phyloP scores from a whole-genome alignment of 805 yeast species.

The Candida anglica region DNA sequence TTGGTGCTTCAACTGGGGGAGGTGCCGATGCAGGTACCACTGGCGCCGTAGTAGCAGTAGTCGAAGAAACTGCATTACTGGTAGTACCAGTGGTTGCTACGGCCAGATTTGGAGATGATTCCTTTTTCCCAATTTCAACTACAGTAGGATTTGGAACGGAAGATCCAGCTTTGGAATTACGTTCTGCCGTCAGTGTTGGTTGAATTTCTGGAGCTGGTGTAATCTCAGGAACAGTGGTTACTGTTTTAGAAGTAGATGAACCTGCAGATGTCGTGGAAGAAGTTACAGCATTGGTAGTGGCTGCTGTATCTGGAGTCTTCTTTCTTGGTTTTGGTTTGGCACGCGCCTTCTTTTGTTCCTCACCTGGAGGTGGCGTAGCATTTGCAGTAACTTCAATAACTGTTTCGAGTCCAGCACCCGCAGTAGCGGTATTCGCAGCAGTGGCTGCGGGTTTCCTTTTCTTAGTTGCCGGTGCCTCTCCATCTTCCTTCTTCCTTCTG shows the following conservation, averaged over 20 bases:
- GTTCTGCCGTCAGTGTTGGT: slow-evolving; percentile 14
- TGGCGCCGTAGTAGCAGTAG: background rate
- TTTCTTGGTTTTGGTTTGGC: no score
- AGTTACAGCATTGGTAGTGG: slow-evolving; percentile 8
- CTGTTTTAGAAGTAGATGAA: no score
- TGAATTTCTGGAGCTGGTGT: no score
- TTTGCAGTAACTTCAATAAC: background rate
- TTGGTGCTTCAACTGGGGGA: slow-evolving; percentile 33
- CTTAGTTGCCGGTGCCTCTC: slow-evolving; percentile 1
- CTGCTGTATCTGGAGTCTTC: slow-evolving; percentile 11
- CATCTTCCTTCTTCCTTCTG: slow-evolving; percentile 16
- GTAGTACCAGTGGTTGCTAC: background rate
- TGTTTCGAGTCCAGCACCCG: background rate
- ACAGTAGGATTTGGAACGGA: slow-evolving; percentile 16
- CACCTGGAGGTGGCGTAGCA: slow-evolving; percentile 1
- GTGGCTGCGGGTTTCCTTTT: slow-evolving; percentile 1
- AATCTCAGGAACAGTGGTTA: no score
- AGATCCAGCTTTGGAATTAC: slow-evolving; percentile 11
- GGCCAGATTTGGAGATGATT: background rate
- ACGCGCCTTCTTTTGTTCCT: slow-evolving; percentile 8
- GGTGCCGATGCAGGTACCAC: background rate
- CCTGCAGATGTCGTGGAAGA: slow-evolving; percentile 7
- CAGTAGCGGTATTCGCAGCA: background rate
- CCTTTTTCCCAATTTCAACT: background rate
- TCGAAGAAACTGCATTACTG: background rate